These are phyloP conservation scores for Penicillium sp. DNA, from an alignment of 2,329 filamentous ascomycete species.

Conservation along the genomic window DNA sequence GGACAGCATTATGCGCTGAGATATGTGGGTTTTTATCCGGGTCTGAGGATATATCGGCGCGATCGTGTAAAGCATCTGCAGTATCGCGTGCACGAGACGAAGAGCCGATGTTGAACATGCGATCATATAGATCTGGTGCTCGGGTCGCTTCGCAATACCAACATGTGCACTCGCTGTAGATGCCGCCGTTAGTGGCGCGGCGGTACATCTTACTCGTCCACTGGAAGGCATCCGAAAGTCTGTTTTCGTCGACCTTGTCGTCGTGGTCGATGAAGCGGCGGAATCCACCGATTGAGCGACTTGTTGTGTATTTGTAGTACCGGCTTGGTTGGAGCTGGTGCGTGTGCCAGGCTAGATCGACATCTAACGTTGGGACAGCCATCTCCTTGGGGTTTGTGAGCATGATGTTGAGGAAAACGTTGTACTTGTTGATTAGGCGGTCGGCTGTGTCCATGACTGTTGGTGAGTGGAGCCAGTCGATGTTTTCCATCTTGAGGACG, in stretches of 20 bases:
- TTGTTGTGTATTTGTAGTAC: constrained; percentile 50
- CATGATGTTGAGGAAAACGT: constrained; percentile 47
- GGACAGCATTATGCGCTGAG: constrained; percentile 70
- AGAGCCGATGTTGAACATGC: constrained; percentile 43
- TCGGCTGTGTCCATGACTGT: constrained; percentile 62
- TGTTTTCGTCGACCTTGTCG: constrained; percentile 74
- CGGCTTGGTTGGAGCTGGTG: constrained; percentile 28
- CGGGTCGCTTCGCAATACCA: constrained; percentile 71
- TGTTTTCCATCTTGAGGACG: constrained; percentile 65
- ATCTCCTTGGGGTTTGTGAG: constrained; percentile 33
- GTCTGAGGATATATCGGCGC: constrained; percentile 46
- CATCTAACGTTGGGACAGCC: constrained; percentile 36
- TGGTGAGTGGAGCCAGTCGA: constrained; percentile 78
- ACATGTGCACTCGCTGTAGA: constrained; percentile 51
- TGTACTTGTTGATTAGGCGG: constrained; percentile 56
- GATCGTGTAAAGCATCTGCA: constrained; percentile 48
- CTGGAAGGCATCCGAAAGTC: constrained; percentile 66
- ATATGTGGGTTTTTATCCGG: constrained; percentile 66
- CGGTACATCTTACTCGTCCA: constrained; percentile 73
- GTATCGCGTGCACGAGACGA: constrained; percentile 54
- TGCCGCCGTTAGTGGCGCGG: constrained; percentile 59
- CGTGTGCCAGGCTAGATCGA: constrained; percentile 39
- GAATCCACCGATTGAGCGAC: constrained; percentile 5
- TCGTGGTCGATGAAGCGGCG: constrained; percentile 73
- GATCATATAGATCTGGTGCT: constrained; percentile 53